phyloP scores from a whole-genome alignment of 2,329 filamentous ascomycete genomes.

The Pseudocercospora vitis region DNA sequence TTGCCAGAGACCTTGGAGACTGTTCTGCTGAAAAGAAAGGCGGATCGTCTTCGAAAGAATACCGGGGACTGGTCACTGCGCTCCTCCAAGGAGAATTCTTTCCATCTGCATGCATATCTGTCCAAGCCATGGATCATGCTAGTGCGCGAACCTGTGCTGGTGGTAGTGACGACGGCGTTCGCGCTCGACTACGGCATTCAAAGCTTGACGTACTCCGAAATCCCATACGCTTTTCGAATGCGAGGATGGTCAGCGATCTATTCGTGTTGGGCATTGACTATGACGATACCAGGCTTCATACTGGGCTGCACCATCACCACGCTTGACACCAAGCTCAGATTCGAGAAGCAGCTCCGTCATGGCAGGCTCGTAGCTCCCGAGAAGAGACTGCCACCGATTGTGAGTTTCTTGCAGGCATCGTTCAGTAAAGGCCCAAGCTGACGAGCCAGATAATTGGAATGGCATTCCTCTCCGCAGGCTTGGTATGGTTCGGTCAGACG shows the following conservation, averaged over 20 bases:
- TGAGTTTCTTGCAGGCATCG: not conserved
- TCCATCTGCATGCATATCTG: conserved; percentile 14
- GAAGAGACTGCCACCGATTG: conserved; percentile 19
- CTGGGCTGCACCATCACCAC: conserved; percentile 10
- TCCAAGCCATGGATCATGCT: conserved; percentile 22
- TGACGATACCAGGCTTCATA: conserved; percentile 16
- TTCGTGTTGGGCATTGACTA: conserved; percentile 8
- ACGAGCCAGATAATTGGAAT: conserved; percentile 18
- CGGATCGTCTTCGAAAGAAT: conserved; percentile 3
- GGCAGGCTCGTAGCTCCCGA: conserved; percentile 15
- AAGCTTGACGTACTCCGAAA: conserved; percentile 36
- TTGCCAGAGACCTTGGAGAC: conserved; percentile 25
- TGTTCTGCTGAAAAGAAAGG: conserved; percentile 11
- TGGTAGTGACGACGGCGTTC: conserved; percentile 29
- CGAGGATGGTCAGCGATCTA: conserved; percentile 3
- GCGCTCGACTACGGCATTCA: conserved; percentile 36
- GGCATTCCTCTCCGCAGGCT: conserved; percentile 9
- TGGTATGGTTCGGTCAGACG: conserved; percentile 17
- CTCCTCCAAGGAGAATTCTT: conserved; percentile 7
- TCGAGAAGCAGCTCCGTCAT: conserved; percentile 4
- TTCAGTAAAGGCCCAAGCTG: not conserved
- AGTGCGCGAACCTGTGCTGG: conserved; percentile 17
- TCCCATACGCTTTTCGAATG: conserved; percentile 14
- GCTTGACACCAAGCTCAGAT: conserved; percentile 17
- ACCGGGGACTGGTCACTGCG: conserved; percentile 28